phyloP scores from a whole-genome alignment of 2,329 filamentous ascomycete species.

The Xylariales sp. region DNA sequence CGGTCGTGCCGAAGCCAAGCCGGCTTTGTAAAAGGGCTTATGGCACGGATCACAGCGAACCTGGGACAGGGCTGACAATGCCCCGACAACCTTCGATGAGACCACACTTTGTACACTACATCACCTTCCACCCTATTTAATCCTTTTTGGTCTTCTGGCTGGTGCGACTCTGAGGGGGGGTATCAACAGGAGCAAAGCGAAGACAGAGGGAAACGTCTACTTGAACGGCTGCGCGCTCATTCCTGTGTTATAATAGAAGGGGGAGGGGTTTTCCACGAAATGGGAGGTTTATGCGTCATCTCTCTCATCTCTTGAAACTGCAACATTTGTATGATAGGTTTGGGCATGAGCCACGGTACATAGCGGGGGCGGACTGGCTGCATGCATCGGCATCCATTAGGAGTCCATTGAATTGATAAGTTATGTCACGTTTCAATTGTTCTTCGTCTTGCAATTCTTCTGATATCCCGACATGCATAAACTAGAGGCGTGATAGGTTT shows the following conservation, averaged over 20 bases:
- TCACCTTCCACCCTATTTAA: neutral
- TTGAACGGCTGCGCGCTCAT: neutral
- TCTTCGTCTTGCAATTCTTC: too few species aligned
- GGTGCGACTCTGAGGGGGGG: too few species aligned
- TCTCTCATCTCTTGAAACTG: constrained; percentile 5
- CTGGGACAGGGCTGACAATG: too few species aligned
- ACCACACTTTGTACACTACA: constrained; percentile 5
- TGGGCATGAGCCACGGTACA: constrained; percentile 4
- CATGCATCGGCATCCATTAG: constrained; percentile 4
- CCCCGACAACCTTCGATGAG: too few species aligned
- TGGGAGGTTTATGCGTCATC: neutral
- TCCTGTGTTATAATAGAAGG: constrained; percentile 4
- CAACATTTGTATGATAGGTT: constrained; percentile 7
- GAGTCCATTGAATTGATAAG: constrained; percentile 6
- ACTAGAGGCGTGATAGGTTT: too few species aligned
- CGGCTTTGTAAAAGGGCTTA: constrained; percentile 45
- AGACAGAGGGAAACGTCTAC: neutral
- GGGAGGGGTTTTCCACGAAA: neutral
- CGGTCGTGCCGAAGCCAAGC: constrained; percentile 39
- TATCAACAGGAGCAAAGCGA: neutral
- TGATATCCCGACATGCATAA: too few species aligned
- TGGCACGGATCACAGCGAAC: too few species aligned
- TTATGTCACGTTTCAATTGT: too few species aligned
- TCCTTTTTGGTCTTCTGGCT: too few species aligned
- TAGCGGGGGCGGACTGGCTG: constrained; percentile 2